Percentiles rank a stretch among this genome's conserved stretches.
Conservation (phyloP, 352 stramenopile genomes). For the Phytophthora quininea region DNA sequence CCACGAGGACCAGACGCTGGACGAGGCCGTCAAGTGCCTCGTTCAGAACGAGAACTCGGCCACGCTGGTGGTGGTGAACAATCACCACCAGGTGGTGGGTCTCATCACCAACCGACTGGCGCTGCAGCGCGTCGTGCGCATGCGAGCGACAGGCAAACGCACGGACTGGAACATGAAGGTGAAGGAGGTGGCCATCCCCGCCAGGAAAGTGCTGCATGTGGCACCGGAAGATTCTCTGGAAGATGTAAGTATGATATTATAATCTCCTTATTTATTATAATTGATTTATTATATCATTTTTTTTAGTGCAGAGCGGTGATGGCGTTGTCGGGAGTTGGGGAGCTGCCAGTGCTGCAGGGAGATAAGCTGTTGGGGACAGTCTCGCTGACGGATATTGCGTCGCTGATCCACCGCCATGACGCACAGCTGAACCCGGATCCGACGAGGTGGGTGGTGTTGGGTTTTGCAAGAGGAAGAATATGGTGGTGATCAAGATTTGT, state of each 20-base stretch:
- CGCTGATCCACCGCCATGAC: conserved; percentile 70
- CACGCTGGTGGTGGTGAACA: conserved; percentile 78
- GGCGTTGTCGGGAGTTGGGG: conserved; percentile 68
- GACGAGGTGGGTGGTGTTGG: conserved; percentile 41
- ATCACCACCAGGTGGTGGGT: conserved; percentile 71
- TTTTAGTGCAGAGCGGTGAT: conserved; percentile 80
- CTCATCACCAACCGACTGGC: conserved; percentile 80
- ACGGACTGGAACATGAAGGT: conserved; percentile 69
- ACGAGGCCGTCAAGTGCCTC: conserved; percentile 69
- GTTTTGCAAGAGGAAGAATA: not conserved
- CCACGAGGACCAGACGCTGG: conserved; percentile 60
- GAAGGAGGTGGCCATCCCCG: conserved; percentile 68
- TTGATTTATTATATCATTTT: not conserved
- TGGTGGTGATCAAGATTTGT: conserved; percentile 11
- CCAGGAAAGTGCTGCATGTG: conserved; percentile 76
- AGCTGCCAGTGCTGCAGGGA: conserved; percentile 71
- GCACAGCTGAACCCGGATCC: conserved; percentile 52
- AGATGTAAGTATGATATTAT: conserved; percentile 44
- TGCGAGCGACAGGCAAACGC: conserved; percentile 43
- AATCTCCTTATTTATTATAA: no score
- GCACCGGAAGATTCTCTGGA: conserved; percentile 76
- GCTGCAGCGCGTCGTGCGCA: conserved; percentile 64
- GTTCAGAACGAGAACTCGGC: conserved; percentile 79
- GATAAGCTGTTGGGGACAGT: conserved; percentile 77
- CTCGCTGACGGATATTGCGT: conserved; percentile 82